phyloP scores from a whole-genome alignment of 139 green algal species.

The Volvox reticuliferus region DNA sequence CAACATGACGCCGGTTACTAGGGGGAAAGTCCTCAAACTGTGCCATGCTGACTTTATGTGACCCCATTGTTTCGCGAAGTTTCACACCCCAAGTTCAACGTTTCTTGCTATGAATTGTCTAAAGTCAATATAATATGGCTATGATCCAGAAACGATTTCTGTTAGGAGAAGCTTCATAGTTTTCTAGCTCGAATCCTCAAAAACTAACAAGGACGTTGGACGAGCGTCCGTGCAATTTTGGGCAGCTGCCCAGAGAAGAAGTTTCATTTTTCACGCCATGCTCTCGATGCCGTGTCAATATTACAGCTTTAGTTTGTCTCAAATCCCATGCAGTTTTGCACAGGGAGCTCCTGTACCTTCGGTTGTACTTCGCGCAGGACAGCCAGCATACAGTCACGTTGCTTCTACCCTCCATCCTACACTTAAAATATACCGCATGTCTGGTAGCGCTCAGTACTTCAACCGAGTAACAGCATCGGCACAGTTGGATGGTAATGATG shows the following conservation, averaged over 20 bases:
- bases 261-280: no score
- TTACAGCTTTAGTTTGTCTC: no score
- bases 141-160: no score
- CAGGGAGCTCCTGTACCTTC: no score
- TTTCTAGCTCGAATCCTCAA: no score
- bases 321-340: no score
- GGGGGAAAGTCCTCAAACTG: constrained; percentile 36
- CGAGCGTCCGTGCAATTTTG: no score
- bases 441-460: not conserved
- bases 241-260: no score
- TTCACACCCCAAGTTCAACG: not conserved
- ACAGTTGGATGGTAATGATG: not conserved
- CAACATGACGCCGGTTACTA: not conserved
- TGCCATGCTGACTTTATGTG: constrained; percentile 5
- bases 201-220: no score
- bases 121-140: no score
- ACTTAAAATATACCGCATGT: not conserved
- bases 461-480: not conserved
- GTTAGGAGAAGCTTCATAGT: no score
- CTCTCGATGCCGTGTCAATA: no score
- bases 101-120: not conserved
- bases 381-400: not conserved
- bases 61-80: not conserved
- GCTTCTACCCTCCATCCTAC: not conserved
- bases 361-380: not conserved